Evolutionary conservation across 2,329 filamentous ascomycete species (phyloP), one percentile per base, ranked within the genome.

Genomic region (Septoria petroselini): DNA sequence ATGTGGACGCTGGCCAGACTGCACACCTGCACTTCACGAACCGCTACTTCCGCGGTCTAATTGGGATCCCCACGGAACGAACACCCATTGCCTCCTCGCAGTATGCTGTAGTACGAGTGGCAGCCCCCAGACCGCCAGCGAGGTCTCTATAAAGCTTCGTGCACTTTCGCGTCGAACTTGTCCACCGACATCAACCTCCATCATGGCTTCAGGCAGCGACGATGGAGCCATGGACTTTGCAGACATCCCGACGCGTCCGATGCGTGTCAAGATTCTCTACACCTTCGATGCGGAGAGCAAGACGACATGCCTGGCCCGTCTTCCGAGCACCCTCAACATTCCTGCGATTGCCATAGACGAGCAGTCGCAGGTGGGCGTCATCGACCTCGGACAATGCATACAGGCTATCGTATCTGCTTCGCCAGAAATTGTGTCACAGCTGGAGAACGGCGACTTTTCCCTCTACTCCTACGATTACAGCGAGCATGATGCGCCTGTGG

Each of bases 381-480:
- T 96, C 58, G 90, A 96, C 69, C 76, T 97, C 46, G 85, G 85
- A 59, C 85, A 85, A 55, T 97, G 93, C 70, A 81, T 96, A 38
- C 84, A 91, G 67, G 88, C 91, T 49, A 85, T 98, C 60, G 78
- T 82, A 19, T 72, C 76, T 41, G 80, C 82, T 44, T 97, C 93
- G 66, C 93, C 93, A 30, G 93, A 98, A 71, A 79, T 98, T 38
- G 75, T 90, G 39, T 81, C 82, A 65, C 76, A 85, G 75, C 67
- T 85, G 53, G 77, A 85, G 71, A 73, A 81, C 69, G 64, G 63
- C 21, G 91, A 98, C 72, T 98, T 93, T 71, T 93, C 90, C n/a
- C 84, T 98, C 49, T 98, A 98, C 71, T 90, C 91, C 23, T 88
- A 89, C 73, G 93, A 98, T 70, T 97, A 91, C 69, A 96, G 93